A percentile compares a stretch with the other conserved stretches of the same genome.
phyloP scores from a whole-genome alignment of 129 eudicot genomes.

The Solidago caesia region DNA sequence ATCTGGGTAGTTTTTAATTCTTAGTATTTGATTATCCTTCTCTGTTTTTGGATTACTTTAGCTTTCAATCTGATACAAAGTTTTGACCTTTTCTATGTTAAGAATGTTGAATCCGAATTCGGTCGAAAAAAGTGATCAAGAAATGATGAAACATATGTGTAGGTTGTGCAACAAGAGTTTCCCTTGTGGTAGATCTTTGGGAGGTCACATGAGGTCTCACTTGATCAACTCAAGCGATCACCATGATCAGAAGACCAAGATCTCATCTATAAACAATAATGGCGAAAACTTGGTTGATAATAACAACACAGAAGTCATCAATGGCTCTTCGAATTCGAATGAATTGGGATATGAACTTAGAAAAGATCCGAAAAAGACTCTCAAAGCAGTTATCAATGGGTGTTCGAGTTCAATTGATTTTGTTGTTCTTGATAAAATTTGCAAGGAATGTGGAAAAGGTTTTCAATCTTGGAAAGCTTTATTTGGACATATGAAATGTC shows the following conservation, averaged over 20 bases:
- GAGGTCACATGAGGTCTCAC: conserved; percentile 99
- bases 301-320: background rate
- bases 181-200: conserved; percentile 93
- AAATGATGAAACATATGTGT: conserved; percentile 61
- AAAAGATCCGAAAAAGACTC: conserved; percentile 60
- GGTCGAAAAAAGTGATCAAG: conserved; percentile 49
- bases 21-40: conserved; percentile 5
- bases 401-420: conserved; percentile 30
- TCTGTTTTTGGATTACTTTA: conserved; percentile 31
- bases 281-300: conserved; percentile 11
- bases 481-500: conserved; percentile 88
- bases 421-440: conserved; percentile 46
- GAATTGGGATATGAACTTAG: conserved; percentile 45
- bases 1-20: conserved; percentile 32
- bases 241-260: conserved; percentile 36
- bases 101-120: conserved; percentile 31
- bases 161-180: conserved; percentile 77
- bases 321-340: conserved; percentile 22
- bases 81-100: conserved; percentile 15
- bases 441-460: conserved; percentile 76
- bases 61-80: conserved; percentile 30
- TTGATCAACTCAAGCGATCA: conserved; percentile 52
- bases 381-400: conserved; percentile 27
- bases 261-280: conserved; percentile 26
- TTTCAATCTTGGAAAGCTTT: conserved; percentile 84